Base-by-base conservation (phyloP, 345 rosid genomes). In the Salix purpurea region DNA sequence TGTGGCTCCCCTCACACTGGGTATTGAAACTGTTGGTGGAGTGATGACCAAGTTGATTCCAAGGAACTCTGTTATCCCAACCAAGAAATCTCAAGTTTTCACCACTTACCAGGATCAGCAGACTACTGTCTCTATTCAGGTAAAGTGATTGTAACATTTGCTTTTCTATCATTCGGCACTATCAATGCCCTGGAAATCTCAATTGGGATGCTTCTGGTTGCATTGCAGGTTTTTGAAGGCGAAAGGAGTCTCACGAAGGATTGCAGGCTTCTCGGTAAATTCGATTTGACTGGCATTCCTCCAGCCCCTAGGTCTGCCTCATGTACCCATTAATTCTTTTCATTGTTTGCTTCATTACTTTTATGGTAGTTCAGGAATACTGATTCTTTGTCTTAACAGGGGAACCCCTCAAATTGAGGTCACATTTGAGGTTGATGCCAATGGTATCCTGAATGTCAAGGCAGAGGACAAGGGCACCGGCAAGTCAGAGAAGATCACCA, bases 41-140 rank as follows among this genome's bases (percentile, higher is more conserved):
- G 99, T 95, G 71, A 95, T 95, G 99, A 95, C 99, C 67, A 95
- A 95, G 87, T 80, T 95, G 93, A 95, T 95, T 81, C 99, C 99
- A 0, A 93, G 98, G 82, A 95, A 95, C 90, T 93, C 98, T 1
- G 99, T 95, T 42, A 95, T 95, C 78, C 99, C 99, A 1, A 95
- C 98, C 81, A 93, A 95, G 92, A 95, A 95, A 74, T 95, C 99
- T 48, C 99, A 95, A 83, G 99, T 95, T 74, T 95, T 95, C 86
- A 91, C 98, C 0, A 95, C 99, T 65, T 95, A 95, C 83, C 99
- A 95, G 84, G 99, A 95, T 78, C 99, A 95, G 89, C 99, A 95
- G 85, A 93, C 99, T 23, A 91, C 92, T 0, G 98, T 95, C 77
- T 93, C 99, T 82, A 95, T 95, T 73, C 97, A 95, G 92, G 96